A percentile compares a stretch with the other conserved stretches of the same genome.
These are phyloP conservation scores for Paradendryphiella salina DNA, from an alignment of 2,329 filamentous ascomycete genomes.

Conservation along the genomic window DNA sequence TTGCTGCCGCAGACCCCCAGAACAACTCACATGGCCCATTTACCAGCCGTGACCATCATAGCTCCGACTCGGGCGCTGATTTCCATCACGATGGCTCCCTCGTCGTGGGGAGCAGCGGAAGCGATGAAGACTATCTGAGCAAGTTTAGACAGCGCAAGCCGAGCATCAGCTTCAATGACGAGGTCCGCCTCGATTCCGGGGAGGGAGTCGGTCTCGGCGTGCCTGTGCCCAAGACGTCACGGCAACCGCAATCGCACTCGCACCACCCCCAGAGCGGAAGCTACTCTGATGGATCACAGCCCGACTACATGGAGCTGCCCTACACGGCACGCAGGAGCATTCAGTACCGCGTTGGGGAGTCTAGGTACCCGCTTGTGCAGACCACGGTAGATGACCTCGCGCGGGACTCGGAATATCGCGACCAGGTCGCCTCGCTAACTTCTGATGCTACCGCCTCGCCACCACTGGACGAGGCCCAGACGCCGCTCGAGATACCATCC, in stretches of 20 bases:
- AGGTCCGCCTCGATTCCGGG: constrained; percentile 49
- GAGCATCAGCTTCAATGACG: constrained; percentile 49
- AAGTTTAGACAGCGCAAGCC: constrained; percentile 41
- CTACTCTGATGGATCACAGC: constrained; percentile 36
- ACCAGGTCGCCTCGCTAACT: constrained; percentile 49
- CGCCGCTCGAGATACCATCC: constrained; percentile 41
- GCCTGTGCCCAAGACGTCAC: constrained; percentile 43
- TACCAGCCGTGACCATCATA: constrained; percentile 21
- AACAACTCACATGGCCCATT: constrained; percentile 25
- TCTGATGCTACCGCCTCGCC: constrained; percentile 50
- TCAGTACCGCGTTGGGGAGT: constrained; percentile 30
- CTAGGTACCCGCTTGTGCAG: constrained; percentile 43
- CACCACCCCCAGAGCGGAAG: constrained; percentile 32
- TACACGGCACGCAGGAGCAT: constrained; percentile 28
- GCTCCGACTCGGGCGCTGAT: constrained; percentile 19
- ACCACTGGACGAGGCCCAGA: constrained; percentile 44
- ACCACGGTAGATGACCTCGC: constrained; percentile 41
- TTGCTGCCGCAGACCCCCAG: constrained; percentile 24
- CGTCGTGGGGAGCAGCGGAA: constrained; percentile 32
- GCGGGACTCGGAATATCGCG: constrained; percentile 32
- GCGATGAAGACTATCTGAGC: constrained; percentile 33
- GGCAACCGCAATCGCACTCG: constrained; percentile 23
- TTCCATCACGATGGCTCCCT: constrained; percentile 26
- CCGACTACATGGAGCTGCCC: constrained; percentile 40
- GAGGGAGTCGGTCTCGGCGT: constrained; percentile 45